Base-by-base conservation (phyloP, 2,329 filamentous ascomycete species). In the Hypoxylon sp. region DNA sequence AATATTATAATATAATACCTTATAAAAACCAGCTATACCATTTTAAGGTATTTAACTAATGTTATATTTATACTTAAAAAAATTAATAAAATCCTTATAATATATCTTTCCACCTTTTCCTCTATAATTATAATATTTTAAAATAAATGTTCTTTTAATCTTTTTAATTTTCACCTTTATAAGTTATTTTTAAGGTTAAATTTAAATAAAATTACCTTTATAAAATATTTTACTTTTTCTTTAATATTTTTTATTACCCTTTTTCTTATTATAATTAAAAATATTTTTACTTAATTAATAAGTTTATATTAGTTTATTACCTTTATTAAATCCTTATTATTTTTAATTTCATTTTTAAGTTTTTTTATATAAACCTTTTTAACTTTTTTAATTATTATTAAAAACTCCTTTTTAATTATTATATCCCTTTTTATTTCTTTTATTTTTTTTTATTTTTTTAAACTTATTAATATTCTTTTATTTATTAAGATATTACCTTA, bases 31-130 rank as follows among this genome's bases (percentile, higher is more conserved):
- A 33, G 8, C 22, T 51, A 59, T 24, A 19, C 29, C 11, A 19
- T 37, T 42, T 59, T 59, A 39, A 59, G 39, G 51, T 50, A 50
- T 42, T 51, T 50, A 26, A 59, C 42, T 22, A 51, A 51, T 13
- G 19, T 42, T 26, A 39, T 14, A 22, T 59, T 51, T 17, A 26
- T 37, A 11, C 22, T 42, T 37, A 59, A 51, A 13, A 24, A 57
- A 8, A 14, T 57, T 11, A 57, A 57, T 14, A 33, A 46, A 33
- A 57, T 14, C 33, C 26, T 59, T 59, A 59, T 59, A 13, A 42
- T 29, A 51, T 50, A 59, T 50, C 19, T 50, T 11, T 59, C 39
- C 14, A 6, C 29, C 51, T 59, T 59, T 58, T 58, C 37, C 24
- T 5, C 22, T 3, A 26, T 58, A 2, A 58, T 48, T 47, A 14